Conservation (phyloP, 805 yeast species). For the Cyberlindnera bimundalis region DNA sequence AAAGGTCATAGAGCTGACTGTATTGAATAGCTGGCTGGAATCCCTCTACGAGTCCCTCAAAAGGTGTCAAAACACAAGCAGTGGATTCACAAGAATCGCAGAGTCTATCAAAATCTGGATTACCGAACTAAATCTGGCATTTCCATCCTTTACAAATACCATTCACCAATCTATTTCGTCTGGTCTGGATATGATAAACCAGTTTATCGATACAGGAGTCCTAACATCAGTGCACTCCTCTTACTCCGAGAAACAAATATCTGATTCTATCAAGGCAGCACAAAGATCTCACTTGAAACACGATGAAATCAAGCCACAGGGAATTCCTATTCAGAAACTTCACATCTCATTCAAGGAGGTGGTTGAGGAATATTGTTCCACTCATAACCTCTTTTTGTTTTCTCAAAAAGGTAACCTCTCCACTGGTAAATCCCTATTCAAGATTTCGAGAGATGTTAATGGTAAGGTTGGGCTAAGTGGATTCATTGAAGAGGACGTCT, state of each 20-base stretch:
- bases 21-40: conserved; percentile 33
- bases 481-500: conserved; percentile 62
- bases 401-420: conserved; percentile 21
- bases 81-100: conserved; percentile 1
- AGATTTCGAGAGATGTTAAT: conserved; percentile 32
- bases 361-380: conserved; percentile 55
- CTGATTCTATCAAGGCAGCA: not conserved
- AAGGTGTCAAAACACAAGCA: not conserved
- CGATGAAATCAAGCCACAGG: conserved; percentile 24
- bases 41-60: conserved; percentile 14
- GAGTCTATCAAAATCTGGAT: not conserved
- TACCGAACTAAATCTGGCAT: not conserved
- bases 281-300: not conserved
- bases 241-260: not conserved
- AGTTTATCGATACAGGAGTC: conserved; percentile 22
- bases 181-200: conserved; percentile 32
- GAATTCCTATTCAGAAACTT: conserved; percentile 42
- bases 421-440: conserved; percentile 44
- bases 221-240: conserved; percentile 13
- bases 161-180: conserved; percentile 15
- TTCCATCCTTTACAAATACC: conserved; percentile 1
- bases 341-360: conserved; percentile 59
- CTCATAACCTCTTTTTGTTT: conserved; percentile 37
- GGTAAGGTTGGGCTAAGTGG: conserved; percentile 36
- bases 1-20: conserved; percentile 30